Base-by-base conservation (phyloP, 495 filamentous ascomycete genomes). In the Aspergillus bertholletiae region DNA sequence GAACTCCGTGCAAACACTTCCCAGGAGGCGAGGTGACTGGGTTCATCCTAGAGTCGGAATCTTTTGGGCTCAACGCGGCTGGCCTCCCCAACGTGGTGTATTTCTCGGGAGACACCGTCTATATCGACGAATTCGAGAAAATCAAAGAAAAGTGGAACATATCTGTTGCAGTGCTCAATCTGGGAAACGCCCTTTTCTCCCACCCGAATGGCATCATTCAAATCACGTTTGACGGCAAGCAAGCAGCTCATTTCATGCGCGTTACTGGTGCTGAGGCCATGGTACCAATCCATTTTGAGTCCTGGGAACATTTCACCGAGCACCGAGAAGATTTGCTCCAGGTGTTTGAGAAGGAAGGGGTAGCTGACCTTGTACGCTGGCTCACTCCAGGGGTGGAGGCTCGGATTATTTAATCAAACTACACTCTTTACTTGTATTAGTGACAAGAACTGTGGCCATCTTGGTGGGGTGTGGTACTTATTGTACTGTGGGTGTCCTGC, bases 101-200 rank as follows among this genome's bases (percentile, higher is more conserved):
- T 54, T 78, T 82, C n/a, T 74, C 77, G 0, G 80, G 80, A 3
- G 80, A 82, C 50, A 82, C 79, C 2, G 65, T 81, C 2, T 78
- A 80, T 54, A 58, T 80, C 17, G 60, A 68, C 0, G 77, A 78
- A 49, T 55, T 80, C 17, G 52, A 51, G 1, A 26, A 35, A 0
- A 68, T 70, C 15, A 32, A 48, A 0, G 44, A 59, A 6, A 49
- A 45, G 24, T 68, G 28, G 20, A 58, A 70, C 15, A 22, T 70
- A 5, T 9, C n/a, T 2, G 61, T 39, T 9, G 67, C 65, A 6
- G 41, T 71, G 0, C 23, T 67, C 49, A 71, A 71, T 34, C 28
- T 71, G 26, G 68, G 68, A 0, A 59, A 55, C 24, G 67, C 65
- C 1, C 30, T 53, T 17, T 47, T 66, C 4, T 13, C 17, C 3